Base-by-base conservation (phyloP, 2,329 filamentous ascomycete genomes). In the Salinomyces thailandicus region DNA sequence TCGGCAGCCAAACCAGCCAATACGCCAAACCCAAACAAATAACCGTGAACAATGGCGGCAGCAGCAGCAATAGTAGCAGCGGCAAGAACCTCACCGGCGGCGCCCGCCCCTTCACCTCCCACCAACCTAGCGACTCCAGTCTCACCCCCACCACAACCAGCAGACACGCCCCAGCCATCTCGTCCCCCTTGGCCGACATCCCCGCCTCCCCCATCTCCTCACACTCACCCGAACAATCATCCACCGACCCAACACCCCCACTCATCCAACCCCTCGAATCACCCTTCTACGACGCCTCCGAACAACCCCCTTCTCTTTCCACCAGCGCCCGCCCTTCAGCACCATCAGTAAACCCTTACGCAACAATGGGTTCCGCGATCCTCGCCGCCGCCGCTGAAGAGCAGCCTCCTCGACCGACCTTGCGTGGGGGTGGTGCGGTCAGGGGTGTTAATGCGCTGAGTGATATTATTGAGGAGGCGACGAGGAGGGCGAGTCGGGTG, bases 391-490 rank as follows among this genome's bases (percentile, higher is more conserved):
- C n/a, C n/a, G n/a, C n/a, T n/a, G n/a, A n/a, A n/a, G n/a, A n/a
- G n/a, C 7, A 30, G 38, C 24, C 18, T 36, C 11, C 27, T 43
- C 27, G 44, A 48, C n/a, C 35, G 33, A 12, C 37, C n/a, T n/a
- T 26, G 22, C 9, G 7, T n/a, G 58, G 30, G 33, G 27, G 29
- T 33, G 38, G 28, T 30, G 47, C 53, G 14, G 46, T 45, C 17
- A 39, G 31, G 8, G 32, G 38, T 22, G 24, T 37, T 9, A 13
- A 16, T 13, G 30, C 28, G 9, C 37, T 68, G 41, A 62, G 59
- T 14, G 63, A 64, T 13, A 65, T 68, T n/a, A 61, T 62, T 5
- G 66, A 69, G 40, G 65, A 68, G 44, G 57, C 58, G 16, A 60
- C 59, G 1, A 59, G 55, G 43, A 54, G 62, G 18, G 62, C 60